Percentiles rank a stretch among this genome's conserved stretches.
These are phyloP conservation scores for Geotrichum aggregatum DNA, from an alignment of 1,139 yeast genomes.

Conservation along the genomic window DNA sequence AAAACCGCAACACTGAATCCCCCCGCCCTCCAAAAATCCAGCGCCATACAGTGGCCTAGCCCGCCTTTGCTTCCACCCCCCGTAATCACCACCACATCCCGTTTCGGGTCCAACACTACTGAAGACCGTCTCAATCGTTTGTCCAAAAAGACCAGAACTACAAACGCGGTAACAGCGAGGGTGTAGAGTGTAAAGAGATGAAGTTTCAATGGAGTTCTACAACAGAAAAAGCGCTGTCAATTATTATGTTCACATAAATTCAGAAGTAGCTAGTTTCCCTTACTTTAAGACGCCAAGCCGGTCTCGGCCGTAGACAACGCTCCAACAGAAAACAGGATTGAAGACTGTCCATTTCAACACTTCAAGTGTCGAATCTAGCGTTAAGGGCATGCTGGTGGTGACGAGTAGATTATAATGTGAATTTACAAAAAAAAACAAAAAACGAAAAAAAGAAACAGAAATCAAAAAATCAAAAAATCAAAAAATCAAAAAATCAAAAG, in stretches of 20 bases:
- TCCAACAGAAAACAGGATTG: constrained; percentile 13
- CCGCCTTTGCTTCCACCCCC: constrained; percentile 59
- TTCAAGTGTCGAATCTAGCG: constrained; percentile 6
- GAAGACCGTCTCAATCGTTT: constrained; percentile 23
- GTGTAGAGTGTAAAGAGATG: not conserved
- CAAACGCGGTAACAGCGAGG: not conserved
- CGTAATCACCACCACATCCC: constrained; percentile 49
- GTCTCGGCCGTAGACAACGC: not conserved
- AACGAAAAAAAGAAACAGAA: not conserved
- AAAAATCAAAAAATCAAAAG: not conserved
- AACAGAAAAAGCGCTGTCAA: no score
- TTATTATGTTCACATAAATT: no score
- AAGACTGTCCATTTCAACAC: constrained; percentile 8
- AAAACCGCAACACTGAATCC: constrained; percentile 46
- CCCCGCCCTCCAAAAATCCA: constrained; percentile 34
- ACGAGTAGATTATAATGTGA: not conserved
- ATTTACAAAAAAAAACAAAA: not conserved
- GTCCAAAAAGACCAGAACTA: not conserved
- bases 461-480: not conserved
- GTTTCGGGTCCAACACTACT: constrained; percentile 22
- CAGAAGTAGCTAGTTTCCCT: not conserved
- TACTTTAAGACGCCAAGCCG: not conserved
- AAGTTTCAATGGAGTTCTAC: no score
- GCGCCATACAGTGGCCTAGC: constrained; percentile 49
- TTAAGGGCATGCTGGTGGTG: not conserved